These are phyloP conservation scores for Nicotiana knightiana DNA, from an alignment of 257 asterid genomes.

Conservation along the genomic window DNA sequence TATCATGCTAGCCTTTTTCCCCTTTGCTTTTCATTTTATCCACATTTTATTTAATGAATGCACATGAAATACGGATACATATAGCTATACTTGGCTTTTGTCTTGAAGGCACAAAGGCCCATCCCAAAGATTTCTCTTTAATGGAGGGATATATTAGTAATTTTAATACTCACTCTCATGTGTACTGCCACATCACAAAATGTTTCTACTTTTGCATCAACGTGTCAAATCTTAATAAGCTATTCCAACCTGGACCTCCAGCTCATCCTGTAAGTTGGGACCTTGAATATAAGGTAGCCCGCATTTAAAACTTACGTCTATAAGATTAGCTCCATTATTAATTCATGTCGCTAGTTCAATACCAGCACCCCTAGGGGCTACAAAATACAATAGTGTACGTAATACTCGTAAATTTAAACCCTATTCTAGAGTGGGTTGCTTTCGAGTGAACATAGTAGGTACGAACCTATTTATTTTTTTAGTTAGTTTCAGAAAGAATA, in stretches of 20 bases:
- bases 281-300: neutral
- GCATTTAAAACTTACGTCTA: neutral
- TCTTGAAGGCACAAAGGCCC: conserved; percentile 37
- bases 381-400: neutral
- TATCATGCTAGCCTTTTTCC: conserved; percentile 22
- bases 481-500: no score
- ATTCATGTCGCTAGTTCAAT: neutral
- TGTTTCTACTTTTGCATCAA: conserved; percentile 14
- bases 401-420: neutral
- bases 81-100: conserved; percentile 14
- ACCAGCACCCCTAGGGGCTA: no score
- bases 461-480: no score
- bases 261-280: neutral
- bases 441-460: no score
- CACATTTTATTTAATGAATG: conserved; percentile 52
- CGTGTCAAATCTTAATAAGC: neutral
- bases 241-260: neutral
- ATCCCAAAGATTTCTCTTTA: neutral
- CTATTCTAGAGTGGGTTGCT: neutral
- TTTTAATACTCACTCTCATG: conserved; percentile 20
- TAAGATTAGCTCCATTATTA: neutral
- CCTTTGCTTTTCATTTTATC: conserved; percentile 39
- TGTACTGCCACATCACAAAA: conserved; percentile 43
- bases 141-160: conserved; percentile 17
- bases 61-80: conserved; percentile 47